phyloP scores from a whole-genome alignment of 495 filamentous ascomycete species.

The Podospora fimiseda region DNA sequence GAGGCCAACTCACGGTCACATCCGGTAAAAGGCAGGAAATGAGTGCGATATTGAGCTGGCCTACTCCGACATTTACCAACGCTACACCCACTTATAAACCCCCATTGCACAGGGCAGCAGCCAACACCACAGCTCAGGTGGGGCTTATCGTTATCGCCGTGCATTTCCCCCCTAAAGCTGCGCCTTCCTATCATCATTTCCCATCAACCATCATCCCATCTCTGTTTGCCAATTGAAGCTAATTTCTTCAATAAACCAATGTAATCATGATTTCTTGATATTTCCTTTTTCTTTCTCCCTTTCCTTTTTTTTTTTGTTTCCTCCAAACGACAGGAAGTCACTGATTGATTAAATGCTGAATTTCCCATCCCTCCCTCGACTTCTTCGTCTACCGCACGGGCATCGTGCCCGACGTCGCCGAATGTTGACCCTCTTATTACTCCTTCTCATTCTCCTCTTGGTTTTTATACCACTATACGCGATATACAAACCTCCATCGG shows the following conservation, averaged over 20 bases:
- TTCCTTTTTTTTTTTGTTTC: not conserved
- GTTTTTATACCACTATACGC: constrained; percentile 52
- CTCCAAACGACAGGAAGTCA: too few species aligned
- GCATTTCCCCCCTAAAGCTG: not conserved
- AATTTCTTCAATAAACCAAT: too few species aligned
- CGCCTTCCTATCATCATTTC: not conserved
- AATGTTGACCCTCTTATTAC: constrained; percentile 49
- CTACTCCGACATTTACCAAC: constrained; percentile 14
- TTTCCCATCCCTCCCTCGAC: constrained; percentile 31
- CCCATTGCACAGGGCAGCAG: not conserved
- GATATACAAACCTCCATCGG: constrained; percentile 65
- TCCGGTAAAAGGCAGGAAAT: constrained; percentile 38
- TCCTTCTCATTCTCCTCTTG: constrained; percentile 40
- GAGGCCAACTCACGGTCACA: constrained; percentile 36
- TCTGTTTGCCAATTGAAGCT: too few species aligned
- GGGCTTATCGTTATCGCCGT: not conserved
- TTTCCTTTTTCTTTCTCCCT: not conserved
- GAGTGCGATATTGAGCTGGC: constrained; percentile 33
- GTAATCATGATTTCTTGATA: not conserved
- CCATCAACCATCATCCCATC: not conserved
- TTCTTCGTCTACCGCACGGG: constrained; percentile 49
- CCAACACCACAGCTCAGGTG: not conserved
- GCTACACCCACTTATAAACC: constrained; percentile 14
- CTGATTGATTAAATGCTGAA: not conserved
- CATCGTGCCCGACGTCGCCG: constrained; percentile 50